These are phyloP conservation scores for Debaryomycetaceae sp. DNA, from an alignment of 1,139 yeast genomes.

Conservation along the genomic window DNA sequence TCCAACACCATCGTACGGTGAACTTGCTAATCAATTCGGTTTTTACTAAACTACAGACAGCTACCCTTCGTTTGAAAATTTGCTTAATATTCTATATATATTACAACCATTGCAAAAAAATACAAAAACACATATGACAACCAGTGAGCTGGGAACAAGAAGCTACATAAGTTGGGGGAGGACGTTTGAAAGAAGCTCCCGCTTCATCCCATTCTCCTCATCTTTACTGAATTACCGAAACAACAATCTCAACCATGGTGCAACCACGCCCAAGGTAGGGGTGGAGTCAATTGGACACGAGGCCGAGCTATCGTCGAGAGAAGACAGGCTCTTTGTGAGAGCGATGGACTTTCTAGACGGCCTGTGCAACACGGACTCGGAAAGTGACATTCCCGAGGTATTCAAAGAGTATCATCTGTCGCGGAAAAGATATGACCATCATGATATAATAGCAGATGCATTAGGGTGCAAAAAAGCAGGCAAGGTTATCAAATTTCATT, in stretches of 20 bases:
- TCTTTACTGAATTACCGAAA: slow-evolving; percentile 17
- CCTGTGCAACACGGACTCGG: not conserved
- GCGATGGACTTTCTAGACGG: slow-evolving; percentile 1
- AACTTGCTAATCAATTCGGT: not conserved
- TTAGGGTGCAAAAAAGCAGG: slow-evolving; percentile 35
- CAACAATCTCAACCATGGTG: not conserved
- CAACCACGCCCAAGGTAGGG: not conserved
- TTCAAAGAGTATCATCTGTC: not conserved
- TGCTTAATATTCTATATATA: not conserved
- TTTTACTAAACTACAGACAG: not conserved
- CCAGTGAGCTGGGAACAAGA: not conserved
- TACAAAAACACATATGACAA: not conserved
- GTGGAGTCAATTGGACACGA: not conserved
- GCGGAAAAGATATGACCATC: slow-evolving; percentile 2
- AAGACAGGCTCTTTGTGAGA: slow-evolving; percentile 10
- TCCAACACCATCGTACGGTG: not conserved
- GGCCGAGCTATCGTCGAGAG: slow-evolving; percentile 6
- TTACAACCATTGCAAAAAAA: not conserved
- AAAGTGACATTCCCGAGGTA: not conserved
- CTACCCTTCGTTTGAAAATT: not conserved
- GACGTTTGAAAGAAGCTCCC: slow-evolving; percentile 6
- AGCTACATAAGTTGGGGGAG: not conserved
- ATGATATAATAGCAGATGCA: slow-evolving; percentile 42
- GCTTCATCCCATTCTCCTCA: slow-evolving; percentile 20
- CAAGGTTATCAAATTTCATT: slow-evolving; percentile 32